Evolutionary conservation across 306 rosid species (phyloP).

Genomic region (Corylus heterophylla): DNA sequence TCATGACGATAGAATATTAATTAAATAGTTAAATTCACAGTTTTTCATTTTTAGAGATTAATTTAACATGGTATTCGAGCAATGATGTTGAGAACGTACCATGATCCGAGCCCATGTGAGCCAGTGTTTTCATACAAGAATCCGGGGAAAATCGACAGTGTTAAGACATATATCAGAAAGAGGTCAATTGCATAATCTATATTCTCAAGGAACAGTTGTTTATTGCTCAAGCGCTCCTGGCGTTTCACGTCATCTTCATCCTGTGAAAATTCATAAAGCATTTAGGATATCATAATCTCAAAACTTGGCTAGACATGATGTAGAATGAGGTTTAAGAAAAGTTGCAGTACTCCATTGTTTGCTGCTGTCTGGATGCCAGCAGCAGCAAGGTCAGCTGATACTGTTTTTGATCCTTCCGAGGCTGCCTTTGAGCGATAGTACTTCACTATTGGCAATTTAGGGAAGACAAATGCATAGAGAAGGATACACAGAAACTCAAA

Average conservation of each 20-base stretch:
- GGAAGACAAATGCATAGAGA: slow-evolving; percentile 66
- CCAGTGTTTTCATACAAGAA: slow-evolving; percentile 89
- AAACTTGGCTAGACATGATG: background rate
- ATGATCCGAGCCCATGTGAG: slow-evolving; percentile 65
- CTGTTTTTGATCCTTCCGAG: slow-evolving; percentile 81
- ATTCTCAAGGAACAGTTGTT: slow-evolving; percentile 49
- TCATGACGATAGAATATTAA: background rate
- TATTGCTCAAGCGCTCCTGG: slow-evolving; percentile 51
- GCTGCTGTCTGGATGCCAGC: slow-evolving; percentile 51
- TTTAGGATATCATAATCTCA: background rate
- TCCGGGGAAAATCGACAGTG: slow-evolving; percentile 85
- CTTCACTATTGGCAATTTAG: slow-evolving; percentile 76
- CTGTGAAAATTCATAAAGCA: slow-evolving; percentile 33
- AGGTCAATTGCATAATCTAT: slow-evolving; percentile 60
- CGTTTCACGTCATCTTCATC: slow-evolving; percentile 30
- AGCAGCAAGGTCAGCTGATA: slow-evolving; percentile 79
- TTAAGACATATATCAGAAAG: slow-evolving; percentile 57
- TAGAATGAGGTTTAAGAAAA: background rate
- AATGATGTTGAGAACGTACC: slow-evolving; percentile 40
- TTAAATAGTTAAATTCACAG: no score
- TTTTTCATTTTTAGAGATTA: no score
- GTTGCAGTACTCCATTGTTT: slow-evolving; percentile 39
- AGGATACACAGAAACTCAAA: slow-evolving; percentile 62
- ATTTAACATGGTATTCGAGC: no score
- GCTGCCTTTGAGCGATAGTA: slow-evolving; percentile 81